phyloP scores from a whole-genome alignment of 1,284 basidiomycete genomes.

The Cryptococcus sp. region DNA sequence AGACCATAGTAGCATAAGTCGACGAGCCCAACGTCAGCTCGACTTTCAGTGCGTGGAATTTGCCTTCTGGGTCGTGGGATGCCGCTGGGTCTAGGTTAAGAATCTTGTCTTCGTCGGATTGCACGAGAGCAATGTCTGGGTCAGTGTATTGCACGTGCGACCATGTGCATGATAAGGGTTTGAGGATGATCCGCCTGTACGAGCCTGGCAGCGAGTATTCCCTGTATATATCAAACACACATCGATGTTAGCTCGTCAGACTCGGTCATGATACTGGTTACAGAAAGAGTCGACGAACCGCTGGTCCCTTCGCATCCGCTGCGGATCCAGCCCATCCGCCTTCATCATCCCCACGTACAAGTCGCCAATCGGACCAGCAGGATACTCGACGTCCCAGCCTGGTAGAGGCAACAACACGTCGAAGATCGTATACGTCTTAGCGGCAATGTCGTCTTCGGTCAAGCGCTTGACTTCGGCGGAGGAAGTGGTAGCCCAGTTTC shows the following conservation, averaged over 20 bases:
- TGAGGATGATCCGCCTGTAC: slow-evolving; percentile 86
- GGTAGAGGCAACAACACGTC: slow-evolving; percentile 96
- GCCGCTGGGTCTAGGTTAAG: slow-evolving; percentile 74
- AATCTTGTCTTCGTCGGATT: slow-evolving; percentile 91
- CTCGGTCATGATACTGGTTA: no score
- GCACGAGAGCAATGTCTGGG: slow-evolving; percentile 84
- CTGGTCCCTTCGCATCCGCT: slow-evolving; percentile 83
- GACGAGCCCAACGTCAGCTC: slow-evolving; percentile 77
- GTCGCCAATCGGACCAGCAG: slow-evolving; percentile 77
- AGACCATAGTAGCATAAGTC: slow-evolving; percentile 93
- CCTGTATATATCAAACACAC: no score
- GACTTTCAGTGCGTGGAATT: slow-evolving; percentile 82
- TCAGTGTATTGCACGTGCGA: slow-evolving; percentile 84
- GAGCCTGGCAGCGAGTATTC: slow-evolving; percentile 91
- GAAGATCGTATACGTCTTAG: slow-evolving; percentile 71
- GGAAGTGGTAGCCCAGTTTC: slow-evolving; percentile 43
- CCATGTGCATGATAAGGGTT: slow-evolving; percentile 80
- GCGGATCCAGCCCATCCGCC: slow-evolving; percentile 82
- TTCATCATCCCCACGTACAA: slow-evolving; percentile 77
- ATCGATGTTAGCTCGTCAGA: no score
- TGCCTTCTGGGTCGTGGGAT: slow-evolving; percentile 60
- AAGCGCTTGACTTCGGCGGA: slow-evolving; percentile 69
- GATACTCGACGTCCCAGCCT: slow-evolving; percentile 87
- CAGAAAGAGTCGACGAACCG: slow-evolving; percentile 62
- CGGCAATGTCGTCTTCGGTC: slow-evolving; percentile 69